Evolutionary conservation across 129 eudicot genomes (phyloP), one percentile per base, ranked within the genome.

Genomic region (Flaveria linearis): DNA sequence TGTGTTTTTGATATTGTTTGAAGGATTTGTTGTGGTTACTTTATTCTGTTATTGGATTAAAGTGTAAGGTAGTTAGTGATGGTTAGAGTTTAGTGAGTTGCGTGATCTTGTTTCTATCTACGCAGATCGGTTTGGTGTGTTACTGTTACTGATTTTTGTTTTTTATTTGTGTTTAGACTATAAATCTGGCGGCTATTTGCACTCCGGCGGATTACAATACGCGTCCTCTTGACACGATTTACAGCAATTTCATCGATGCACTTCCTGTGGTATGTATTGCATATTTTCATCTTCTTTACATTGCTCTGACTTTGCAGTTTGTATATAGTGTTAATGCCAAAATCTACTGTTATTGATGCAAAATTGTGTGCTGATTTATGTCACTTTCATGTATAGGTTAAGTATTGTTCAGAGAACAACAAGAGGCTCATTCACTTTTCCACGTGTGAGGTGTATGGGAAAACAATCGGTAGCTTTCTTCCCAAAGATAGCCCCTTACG

Each of bases 201-300:
- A 94, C 98, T 50, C 98, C 98, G 41, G 97, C 98, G 14, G 97
- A 94, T 78, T 91, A 94, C 89, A 94, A 91, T 56, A 94, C 96
- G 0, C 93, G 97, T 62, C 98, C 98, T 10, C 90, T 94, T 30
- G 98, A 94, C 80, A 94, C 98, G 22, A 91, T 94, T n/a, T 94
- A 94, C 83, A 94, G 96, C 88, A 94, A 94, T 65, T 94, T 94
- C 86, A 89, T 89, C 12, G 98, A 91, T 86, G 97, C 98, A 17
- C 91, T 94, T 68, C 98, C 98, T 16, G 98, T 94, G 96, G 98
- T 93, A 87, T 65, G 85, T 69, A 49, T 22, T 61, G 41, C 7
- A 1, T 36, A 36, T 36, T 5, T 5, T 7, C 7, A 36, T 36
- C 6, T 36, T 36, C 5, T 36, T 36, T 36, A 0, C 41, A 36